Evolutionary conservation across 129 eudicot species (phyloP).

Genomic region (Flaveria brownii): DNA sequence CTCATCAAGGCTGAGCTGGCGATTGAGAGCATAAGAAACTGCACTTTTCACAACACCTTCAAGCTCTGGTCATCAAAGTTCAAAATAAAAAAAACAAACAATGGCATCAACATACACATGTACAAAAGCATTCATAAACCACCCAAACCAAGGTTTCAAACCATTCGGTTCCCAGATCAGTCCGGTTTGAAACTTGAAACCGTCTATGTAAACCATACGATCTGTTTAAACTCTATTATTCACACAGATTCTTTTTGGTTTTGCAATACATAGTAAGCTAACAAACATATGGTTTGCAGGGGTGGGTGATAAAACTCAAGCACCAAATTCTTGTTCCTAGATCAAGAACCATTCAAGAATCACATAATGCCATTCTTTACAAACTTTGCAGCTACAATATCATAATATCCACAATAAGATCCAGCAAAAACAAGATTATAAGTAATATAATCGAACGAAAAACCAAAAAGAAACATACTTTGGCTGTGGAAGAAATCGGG

Average conservation of each 20-base stretch:
- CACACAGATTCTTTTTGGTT: no score
- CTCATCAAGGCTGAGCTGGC: no score
- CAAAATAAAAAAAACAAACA: background rate
- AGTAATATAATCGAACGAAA: background rate
- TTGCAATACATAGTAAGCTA: no score
- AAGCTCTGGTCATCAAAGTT: no score
- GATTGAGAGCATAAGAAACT: no score
- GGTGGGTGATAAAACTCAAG: background rate
- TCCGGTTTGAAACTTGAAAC: no score
- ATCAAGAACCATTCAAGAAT: conserved; percentile 17
- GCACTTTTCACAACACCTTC: no score
- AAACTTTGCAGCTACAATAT: background rate
- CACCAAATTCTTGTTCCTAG: background rate
- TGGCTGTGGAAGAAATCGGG: conserved; percentile 89
- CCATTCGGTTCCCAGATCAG: no score
- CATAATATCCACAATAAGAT: background rate
- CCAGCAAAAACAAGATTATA: conserved; percentile 1
- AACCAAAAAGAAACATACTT: conserved; percentile 55
- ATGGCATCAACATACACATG: background rate
- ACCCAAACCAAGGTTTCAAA: no score
- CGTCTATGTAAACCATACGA: no score
- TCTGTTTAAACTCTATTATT: no score
- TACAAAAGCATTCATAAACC: no score
- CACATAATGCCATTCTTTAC: background rate
- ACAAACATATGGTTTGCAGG: background rate